Conservation (phyloP, 2,329 filamentous ascomycete genomes). For the Aureobasidium sp. region DNA sequence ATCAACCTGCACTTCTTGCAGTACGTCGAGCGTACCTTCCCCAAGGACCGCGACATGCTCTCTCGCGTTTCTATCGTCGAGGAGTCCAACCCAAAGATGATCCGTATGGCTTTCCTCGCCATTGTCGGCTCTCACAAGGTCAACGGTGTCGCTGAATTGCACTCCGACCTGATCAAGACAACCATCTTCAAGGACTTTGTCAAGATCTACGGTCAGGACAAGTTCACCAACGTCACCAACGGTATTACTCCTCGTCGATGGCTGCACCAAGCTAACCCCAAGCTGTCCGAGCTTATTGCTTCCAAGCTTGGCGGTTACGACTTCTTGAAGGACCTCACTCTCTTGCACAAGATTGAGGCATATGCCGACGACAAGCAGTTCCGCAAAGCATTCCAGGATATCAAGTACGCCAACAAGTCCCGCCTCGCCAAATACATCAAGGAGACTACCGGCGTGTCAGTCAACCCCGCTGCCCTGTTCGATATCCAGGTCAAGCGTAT, state of each 20-base stretch:
- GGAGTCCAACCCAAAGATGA: slow-evolving; percentile 94
- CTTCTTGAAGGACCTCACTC: slow-evolving; percentile 85
- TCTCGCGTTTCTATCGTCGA: slow-evolving; percentile 92
- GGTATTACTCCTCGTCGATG: slow-evolving; percentile 93
- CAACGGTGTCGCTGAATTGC: slow-evolving; percentile 94
- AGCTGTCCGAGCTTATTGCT: slow-evolving; percentile 83
- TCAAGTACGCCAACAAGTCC: slow-evolving; percentile 95
- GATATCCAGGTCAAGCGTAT: slow-evolving; percentile 99
- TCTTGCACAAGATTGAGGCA: slow-evolving; percentile 78
- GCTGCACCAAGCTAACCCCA: slow-evolving; percentile 95
- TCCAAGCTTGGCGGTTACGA: slow-evolving; percentile 76
- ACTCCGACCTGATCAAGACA: slow-evolving; percentile 95
- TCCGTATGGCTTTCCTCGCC: slow-evolving; percentile 92
- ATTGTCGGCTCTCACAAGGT: slow-evolving; percentile 98
- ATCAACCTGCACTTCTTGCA: slow-evolving; percentile 95
- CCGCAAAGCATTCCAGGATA: slow-evolving; percentile 89
- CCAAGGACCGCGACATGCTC: slow-evolving; percentile 80
- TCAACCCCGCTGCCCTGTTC: slow-evolving; percentile 84
- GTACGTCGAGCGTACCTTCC: slow-evolving; percentile 80
- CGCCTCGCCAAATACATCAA: slow-evolving; percentile 89
- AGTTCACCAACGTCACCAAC: slow-evolving; percentile 98
- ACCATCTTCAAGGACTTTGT: slow-evolving; percentile 99
- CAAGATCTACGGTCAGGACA: slow-evolving; percentile 86
- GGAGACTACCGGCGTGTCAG: slow-evolving; percentile 66
- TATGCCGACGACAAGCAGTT: slow-evolving; percentile 81